Evolutionary conservation across 805 yeast genomes (phyloP).

Genomic region (Nakazawaea wyomingensis): DNA sequence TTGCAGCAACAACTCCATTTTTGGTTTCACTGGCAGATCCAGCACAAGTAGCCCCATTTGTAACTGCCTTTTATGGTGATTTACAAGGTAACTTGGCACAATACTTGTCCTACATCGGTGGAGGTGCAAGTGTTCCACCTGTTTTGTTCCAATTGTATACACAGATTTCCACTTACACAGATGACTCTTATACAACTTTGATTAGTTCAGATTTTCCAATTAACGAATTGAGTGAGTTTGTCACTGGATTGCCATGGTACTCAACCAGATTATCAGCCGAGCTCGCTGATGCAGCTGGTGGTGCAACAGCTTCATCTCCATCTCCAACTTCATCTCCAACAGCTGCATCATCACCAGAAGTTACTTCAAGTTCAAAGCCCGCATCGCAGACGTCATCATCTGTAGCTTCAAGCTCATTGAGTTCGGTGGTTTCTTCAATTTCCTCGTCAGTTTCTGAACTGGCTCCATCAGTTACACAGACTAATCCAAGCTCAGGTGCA

Average conservation of each 20-base stretch:
- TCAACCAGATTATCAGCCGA: constrained; percentile 23
- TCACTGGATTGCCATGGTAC: constrained; percentile 31
- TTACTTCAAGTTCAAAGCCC: constrained; percentile 6
- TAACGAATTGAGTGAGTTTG: constrained; percentile 17
- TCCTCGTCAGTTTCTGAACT: constrained; percentile 3
- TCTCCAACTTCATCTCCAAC: constrained; percentile 15
- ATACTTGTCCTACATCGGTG: constrained; percentile 28
- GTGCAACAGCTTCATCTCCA: constrained; percentile 14
- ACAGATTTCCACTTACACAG: constrained; percentile 34
- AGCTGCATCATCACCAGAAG: constrained; percentile 6
- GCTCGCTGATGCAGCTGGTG: constrained; percentile 13
- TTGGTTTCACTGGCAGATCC: not conserved
- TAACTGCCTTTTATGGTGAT: constrained; percentile 35
- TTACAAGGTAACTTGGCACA: constrained; percentile 26
- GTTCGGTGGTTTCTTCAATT: not conserved
- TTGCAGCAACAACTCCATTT: not conserved
- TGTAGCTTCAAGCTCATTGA: constrained; percentile 2
- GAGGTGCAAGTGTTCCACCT: constrained; percentile 24
- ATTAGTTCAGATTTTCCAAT: constrained; percentile 21
- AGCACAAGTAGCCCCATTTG: not conserved
- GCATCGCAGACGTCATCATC: constrained; percentile 12
- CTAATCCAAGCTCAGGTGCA: constrained; percentile 2
- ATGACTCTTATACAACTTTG: constrained; percentile 40
- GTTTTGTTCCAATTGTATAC: constrained; percentile 28
- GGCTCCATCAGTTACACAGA: constrained; percentile 1